Evolutionary conservation across 2,329 filamentous ascomycete genomes (phyloP).

Genomic region (Aaosphaeria pasadenensis): DNA sequence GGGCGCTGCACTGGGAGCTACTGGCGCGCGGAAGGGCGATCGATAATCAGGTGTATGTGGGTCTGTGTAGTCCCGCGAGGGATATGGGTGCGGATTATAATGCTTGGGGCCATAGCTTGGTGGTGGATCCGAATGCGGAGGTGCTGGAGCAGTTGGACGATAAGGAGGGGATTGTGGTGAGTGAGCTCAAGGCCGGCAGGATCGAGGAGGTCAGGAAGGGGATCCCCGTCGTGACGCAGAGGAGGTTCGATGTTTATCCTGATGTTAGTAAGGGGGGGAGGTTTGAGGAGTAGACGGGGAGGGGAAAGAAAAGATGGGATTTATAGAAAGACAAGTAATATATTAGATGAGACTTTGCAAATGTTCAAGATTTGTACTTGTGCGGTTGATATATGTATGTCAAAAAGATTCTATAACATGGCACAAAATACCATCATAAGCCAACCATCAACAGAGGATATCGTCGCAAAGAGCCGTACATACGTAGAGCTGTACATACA

Average conservation of each 20-base stretch:
- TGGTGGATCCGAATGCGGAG: slow-evolving; percentile 82
- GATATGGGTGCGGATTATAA: slow-evolving; percentile 76
- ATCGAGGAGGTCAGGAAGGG: slow-evolving; percentile 75
- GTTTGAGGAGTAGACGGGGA: slow-evolving; percentile 30
- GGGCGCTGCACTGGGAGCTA: slow-evolving; percentile 86
- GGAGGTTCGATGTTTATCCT: slow-evolving; percentile 92
- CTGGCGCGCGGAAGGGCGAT: slow-evolving; percentile 78
- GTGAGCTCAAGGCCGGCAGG: slow-evolving; percentile 64
- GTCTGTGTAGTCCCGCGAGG: slow-evolving; percentile 84
- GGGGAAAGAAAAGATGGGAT: no score
- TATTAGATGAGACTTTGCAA: no score
- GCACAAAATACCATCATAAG: no score
- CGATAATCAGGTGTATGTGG: slow-evolving; percentile 94
- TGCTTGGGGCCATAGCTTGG: slow-evolving; percentile 87
- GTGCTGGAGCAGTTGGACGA: slow-evolving; percentile 79
- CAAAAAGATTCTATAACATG: no score
- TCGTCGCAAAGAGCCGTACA: no score
- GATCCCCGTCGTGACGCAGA: slow-evolving; percentile 80
- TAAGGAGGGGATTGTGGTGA: slow-evolving; percentile 70
- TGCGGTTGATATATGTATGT: no score
- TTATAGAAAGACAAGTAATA: no score
- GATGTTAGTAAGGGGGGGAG: slow-evolving; percentile 68
- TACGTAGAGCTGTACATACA: no score
- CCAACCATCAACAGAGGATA: no score
- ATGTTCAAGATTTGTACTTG: no score